phyloP scores from a whole-genome alignment of 441 rosid species.

The Aquilaria agallochum region DNA sequence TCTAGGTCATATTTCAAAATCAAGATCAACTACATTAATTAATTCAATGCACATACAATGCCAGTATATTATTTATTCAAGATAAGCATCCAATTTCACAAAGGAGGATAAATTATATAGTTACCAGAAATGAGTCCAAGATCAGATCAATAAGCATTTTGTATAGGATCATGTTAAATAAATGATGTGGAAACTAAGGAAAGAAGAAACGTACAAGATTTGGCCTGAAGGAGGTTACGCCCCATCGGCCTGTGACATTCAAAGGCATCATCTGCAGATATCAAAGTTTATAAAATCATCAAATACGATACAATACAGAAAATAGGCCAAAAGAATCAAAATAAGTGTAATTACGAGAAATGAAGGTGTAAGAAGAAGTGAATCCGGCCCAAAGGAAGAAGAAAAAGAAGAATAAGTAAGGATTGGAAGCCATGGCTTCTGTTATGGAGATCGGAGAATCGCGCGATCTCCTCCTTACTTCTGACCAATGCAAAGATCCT shows the following conservation, averaged over 20 bases:
- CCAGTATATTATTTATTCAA: too few species aligned
- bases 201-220: slow-evolving; percentile 25
- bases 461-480: slow-evolving; percentile 22
- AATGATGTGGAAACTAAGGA: background rate
- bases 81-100: too few species aligned
- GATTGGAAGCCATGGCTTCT: slow-evolving; percentile 22
- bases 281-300: slow-evolving; percentile 1
- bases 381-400: slow-evolving; percentile 25
- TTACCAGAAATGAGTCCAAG: too few species aligned
- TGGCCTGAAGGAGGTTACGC: slow-evolving; percentile 62
- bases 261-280: slow-evolving; percentile 43
- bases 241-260: slow-evolving; percentile 28
- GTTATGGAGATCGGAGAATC: slow-evolving; percentile 28
- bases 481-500: slow-evolving; percentile 4
- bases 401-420: slow-evolving; percentile 14
- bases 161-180: too few species aligned
- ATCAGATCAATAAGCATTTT: too few species aligned
- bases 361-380: slow-evolving; percentile 33
- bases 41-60: too few species aligned
- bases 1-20: too few species aligned
- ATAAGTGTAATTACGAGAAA: slow-evolving; percentile 32
- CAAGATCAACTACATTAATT: too few species aligned
- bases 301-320: background rate
- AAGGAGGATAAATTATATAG: too few species aligned
- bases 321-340: background rate